Evolutionary conservation across 2,329 filamentous ascomycete genomes (phyloP).

Genomic region (Fusarium sp.): DNA sequence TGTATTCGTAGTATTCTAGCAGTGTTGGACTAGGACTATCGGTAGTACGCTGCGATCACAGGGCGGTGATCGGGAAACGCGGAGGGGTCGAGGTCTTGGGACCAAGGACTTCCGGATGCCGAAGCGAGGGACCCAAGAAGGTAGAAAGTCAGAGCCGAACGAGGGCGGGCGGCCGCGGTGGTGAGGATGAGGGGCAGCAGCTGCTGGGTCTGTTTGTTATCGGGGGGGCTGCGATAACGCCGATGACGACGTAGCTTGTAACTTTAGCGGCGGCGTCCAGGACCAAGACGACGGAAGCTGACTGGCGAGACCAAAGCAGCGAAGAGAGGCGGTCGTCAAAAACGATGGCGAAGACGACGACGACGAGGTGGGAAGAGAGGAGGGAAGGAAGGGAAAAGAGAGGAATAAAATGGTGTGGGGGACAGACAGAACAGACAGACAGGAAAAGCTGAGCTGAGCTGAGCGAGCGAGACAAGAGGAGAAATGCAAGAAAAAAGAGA

Average conservation of each 20-base stretch:
- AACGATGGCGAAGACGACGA: background rate
- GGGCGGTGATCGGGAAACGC: conserved; percentile 38
- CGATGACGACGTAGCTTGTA: conserved; percentile 40
- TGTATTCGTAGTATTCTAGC: conserved; percentile 41
- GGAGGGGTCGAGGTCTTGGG: conserved; percentile 40
- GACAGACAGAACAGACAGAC: conserved; percentile 11
- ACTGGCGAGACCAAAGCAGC: conserved; percentile 2
- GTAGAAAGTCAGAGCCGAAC: conserved; percentile 16
- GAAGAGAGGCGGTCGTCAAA: background rate
- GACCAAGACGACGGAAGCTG: conserved; percentile 15
- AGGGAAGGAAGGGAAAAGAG: background rate
- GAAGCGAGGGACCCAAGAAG: conserved; percentile 16
- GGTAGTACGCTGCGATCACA: conserved; percentile 43
- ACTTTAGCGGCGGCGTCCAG: conserved; percentile 37
- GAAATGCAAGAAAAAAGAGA: conserved; percentile 31
- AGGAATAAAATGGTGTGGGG: conserved; percentile 27
- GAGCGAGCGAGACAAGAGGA: conserved; percentile 23
- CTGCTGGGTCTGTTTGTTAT: conserved; percentile 36
- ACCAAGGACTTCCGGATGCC: conserved; percentile 27
- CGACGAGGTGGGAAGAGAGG: background rate
- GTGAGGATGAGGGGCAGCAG: conserved; percentile 36
- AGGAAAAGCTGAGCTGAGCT: conserved; percentile 1
- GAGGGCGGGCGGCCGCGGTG: conserved; percentile 17
- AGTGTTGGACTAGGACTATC: conserved; percentile 44
- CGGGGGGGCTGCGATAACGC: conserved; percentile 43